Percentiles rank a stretch among this genome's conserved stretches.
phyloP scores from a whole-genome alignment of 2,329 filamentous ascomycete species.

The Trichoderma oligosporum region DNA sequence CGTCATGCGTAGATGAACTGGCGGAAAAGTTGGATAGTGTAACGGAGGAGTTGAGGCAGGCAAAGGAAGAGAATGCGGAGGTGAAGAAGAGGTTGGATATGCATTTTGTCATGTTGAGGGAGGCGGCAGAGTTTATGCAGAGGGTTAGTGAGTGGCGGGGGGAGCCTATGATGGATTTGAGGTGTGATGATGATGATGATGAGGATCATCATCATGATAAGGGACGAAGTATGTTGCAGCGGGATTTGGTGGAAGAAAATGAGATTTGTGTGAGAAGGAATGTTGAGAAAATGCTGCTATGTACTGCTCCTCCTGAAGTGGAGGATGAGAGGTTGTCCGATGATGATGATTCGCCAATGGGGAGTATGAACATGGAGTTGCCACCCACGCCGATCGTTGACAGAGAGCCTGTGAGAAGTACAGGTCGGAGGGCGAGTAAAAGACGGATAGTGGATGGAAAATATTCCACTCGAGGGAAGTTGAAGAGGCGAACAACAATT shows the following conservation, averaged over 20 bases:
- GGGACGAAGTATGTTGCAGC: no score
- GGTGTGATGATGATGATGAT: not conserved
- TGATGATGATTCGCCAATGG: not conserved
- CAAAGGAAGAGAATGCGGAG: slow-evolving; percentile 3
- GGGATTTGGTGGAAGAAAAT: no score
- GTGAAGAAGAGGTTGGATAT: slow-evolving; percentile 23
- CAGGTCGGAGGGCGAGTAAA: slow-evolving; percentile 19
- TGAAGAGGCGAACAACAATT: not conserved
- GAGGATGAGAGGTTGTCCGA: no score
- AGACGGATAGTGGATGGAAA: not conserved
- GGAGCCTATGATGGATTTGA: not conserved
- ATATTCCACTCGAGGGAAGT: not conserved
- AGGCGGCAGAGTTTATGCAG: slow-evolving; percentile 24
- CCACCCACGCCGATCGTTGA: slow-evolving; percentile 20
- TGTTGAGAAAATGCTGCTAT: no score
- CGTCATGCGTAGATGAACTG: slow-evolving; percentile 21
- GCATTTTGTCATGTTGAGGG: slow-evolving; percentile 25
- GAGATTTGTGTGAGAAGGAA: no score
- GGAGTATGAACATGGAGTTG: slow-evolving; percentile 6
- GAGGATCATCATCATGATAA: no score
- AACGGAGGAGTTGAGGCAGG: slow-evolving; percentile 1
- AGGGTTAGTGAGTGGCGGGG: slow-evolving; percentile 20
- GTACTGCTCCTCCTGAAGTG: no score
- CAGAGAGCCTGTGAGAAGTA: slow-evolving; percentile 21
- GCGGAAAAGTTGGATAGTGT: slow-evolving; percentile 12